These are phyloP conservation scores for Xanthoceras sorbifolium DNA, from an alignment of 345 rosid species.

Conservation along the genomic window DNA sequence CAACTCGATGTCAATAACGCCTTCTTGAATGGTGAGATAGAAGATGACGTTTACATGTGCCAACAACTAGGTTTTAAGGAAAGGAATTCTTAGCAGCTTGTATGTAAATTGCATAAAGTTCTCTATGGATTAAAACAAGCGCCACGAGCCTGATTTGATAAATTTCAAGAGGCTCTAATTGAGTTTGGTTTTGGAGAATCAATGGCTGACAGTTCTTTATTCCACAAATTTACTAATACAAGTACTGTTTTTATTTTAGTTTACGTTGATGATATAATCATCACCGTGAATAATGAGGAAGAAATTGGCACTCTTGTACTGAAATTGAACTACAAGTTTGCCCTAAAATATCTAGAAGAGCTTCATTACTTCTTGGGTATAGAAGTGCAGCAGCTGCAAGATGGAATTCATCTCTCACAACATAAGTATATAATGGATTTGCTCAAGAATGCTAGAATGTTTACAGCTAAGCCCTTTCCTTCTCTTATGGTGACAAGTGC, in stretches of 20 bases:
- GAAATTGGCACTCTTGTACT: too few species aligned
- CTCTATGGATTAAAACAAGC: too few species aligned
- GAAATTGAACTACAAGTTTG: too few species aligned
- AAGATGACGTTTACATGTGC: not conserved
- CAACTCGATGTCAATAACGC: constrained; percentile 9
- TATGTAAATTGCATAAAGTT: too few species aligned
- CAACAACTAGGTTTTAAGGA: not conserved
- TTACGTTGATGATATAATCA: not conserved
- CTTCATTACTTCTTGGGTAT: not conserved
- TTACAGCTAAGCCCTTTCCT: too few species aligned
- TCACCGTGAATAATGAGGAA: too few species aligned
- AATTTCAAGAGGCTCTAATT: not conserved
- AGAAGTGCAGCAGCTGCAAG: not conserved
- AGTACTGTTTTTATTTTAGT: not conserved
- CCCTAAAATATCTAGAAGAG: too few species aligned
- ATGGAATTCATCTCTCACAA: not conserved
- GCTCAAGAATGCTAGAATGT: not conserved
- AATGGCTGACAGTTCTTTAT: not conserved
- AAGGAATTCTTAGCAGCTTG: too few species aligned
- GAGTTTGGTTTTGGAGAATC: not conserved
- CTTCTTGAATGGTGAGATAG: not conserved
- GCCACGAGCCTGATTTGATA: not conserved
- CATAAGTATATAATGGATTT: not conserved
- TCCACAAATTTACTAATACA: not conserved
- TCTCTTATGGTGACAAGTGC: not conserved